phyloP scores from a whole-genome alignment of 2,329 filamentous ascomycete species.

The Aspergillus calidoustus region DNA sequence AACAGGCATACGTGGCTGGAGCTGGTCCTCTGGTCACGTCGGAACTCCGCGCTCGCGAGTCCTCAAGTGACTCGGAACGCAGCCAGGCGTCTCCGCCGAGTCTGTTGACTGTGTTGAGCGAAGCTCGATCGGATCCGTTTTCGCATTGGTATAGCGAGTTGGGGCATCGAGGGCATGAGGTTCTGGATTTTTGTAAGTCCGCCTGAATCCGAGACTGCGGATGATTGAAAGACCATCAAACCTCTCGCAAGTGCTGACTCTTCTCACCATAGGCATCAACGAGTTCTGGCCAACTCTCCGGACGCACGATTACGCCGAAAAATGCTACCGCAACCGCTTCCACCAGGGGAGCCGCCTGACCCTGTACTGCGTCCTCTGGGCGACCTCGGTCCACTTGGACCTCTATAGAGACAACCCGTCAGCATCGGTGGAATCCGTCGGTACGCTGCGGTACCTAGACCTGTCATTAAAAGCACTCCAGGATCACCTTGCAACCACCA shows the following conservation, averaged over 20 bases:
- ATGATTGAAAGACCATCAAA: not conserved
- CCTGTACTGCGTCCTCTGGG: slow-evolving; percentile 4
- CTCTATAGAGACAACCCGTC: not conserved
- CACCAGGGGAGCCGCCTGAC: not conserved
- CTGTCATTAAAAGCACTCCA: not conserved
- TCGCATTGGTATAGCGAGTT: not conserved
- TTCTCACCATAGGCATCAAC: not conserved
- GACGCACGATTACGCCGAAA: not conserved
- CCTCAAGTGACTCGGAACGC: not conserved
- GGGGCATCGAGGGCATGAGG: slow-evolving; percentile 1
- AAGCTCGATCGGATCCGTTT: slow-evolving; percentile 1
- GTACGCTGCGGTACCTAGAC: not conserved
- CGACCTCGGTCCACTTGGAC: slow-evolving; percentile 1
- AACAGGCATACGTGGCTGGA: not conserved
- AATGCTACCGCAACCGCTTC: slow-evolving; percentile 3
- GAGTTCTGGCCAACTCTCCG: slow-evolving; percentile 5
- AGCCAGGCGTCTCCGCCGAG: not conserved
- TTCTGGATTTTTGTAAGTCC: slow-evolving; percentile 5
- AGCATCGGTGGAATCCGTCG: not conserved
- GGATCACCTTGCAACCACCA: not conserved
- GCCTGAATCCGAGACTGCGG: not conserved
- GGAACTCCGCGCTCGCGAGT: not conserved
- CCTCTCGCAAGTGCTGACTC: not conserved
- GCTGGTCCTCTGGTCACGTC: not conserved
- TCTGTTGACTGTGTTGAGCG: not conserved